Conservation (phyloP, 2,329 filamentous ascomycete species). For the Cordyceps farinosa region DNA sequence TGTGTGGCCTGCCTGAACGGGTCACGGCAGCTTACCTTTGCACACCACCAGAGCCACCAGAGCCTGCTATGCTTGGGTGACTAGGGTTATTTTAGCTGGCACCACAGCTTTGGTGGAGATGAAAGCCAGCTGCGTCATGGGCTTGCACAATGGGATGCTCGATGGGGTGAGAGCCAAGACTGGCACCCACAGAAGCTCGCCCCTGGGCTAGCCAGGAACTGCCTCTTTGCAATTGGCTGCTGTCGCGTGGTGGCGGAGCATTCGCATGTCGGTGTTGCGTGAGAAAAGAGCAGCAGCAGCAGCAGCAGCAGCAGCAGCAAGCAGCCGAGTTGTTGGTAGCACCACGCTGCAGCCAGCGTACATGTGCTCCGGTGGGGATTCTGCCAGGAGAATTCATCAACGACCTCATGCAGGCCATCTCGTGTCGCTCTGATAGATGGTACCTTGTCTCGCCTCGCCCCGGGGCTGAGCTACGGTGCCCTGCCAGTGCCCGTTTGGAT, state of each 20-base stretch:
- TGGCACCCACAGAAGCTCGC: neutral
- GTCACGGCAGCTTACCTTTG: neutral
- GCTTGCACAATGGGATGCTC: neutral
- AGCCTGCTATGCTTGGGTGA: neutral
- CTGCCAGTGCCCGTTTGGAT: neutral
- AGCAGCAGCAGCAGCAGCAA: neutral
- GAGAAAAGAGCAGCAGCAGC: neutral
- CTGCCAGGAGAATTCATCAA: neutral
- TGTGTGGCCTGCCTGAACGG: neutral
- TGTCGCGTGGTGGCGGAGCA: slow-evolving; percentile 16
- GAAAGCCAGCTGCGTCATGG: neutral
- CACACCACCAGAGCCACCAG: neutral
- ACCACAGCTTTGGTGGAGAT: slow-evolving; percentile 4
- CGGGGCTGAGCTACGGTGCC: too few species aligned
- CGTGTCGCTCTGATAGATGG: too few species aligned
- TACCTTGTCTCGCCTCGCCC: too few species aligned
- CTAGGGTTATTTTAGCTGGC: neutral
- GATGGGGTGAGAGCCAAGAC: neutral
- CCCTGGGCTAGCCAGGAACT: slow-evolving; percentile 17
- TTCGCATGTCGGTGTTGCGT: neutral
- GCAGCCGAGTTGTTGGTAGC: neutral
- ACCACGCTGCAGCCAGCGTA: neutral
- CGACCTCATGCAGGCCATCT: neutral
- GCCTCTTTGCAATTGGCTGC: slow-evolving; percentile 1
- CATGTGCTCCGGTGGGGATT: neutral